Evolutionary conservation across 805 yeast genomes (phyloP), one percentile per base, ranked within the genome.

Genomic region (Pichia pseudocactophila): DNA sequence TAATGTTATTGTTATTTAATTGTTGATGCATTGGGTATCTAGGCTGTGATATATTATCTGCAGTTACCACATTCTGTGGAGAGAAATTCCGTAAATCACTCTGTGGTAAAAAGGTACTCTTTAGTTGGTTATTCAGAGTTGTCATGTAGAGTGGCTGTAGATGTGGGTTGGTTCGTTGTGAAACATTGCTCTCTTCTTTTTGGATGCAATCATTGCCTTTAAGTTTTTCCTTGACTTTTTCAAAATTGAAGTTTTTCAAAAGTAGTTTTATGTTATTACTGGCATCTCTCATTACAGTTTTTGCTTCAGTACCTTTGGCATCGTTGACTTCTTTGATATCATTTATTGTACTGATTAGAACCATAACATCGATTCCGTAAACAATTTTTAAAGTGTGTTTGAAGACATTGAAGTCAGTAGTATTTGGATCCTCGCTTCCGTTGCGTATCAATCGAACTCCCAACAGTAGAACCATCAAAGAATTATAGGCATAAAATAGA

Each of bases 401-500:
- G 17, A 50, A 38, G 20, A 49, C 37, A 30, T 42, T 37, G 22
- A 42, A 41, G 7, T 43, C 35, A 8, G 34, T 25, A 10, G 32
- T 13, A 11, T 25, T 40, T 25, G 38, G 35, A 30, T 36, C 43
- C 13, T 7, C 28, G 6, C 40, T 40, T 11, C 48, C 48, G 2
- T 39, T 44, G 20, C 49, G 45, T 15, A 49, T 40, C 34, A 52
- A 58, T 41, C 66, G 57, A 42, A 54, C 58, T 22, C 62, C 57
- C 33, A 64, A 42, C 13, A 65, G 56, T n/a, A 66, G 45, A 0
- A 59, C 57, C 54, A 68, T 51, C 1, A 58, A 52, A 2, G 68
- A 57, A 36, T 58, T 57, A 44, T 68, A 68, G 3, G 62, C 66
- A 46, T 55, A 55, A 51, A 63, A 63, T 36, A 66, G 51, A 46